Evolutionary conservation across 208 protist genomes (phyloP).

Genomic region (Porcisia hertigi): DNA sequence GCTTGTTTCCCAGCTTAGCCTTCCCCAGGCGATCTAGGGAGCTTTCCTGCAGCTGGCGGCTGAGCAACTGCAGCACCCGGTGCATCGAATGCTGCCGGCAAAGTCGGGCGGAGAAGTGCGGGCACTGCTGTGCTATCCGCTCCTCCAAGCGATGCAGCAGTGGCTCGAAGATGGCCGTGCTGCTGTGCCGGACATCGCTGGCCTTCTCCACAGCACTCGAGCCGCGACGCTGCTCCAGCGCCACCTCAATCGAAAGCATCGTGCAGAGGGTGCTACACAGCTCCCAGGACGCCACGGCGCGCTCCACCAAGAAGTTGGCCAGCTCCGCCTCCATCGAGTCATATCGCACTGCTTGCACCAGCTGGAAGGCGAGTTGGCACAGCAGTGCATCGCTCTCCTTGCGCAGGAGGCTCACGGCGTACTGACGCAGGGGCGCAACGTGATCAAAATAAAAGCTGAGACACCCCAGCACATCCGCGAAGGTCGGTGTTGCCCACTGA

Average conservation of each 20-base stretch:
- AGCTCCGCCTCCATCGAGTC: conserved; percentile 54
- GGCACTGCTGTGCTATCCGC: conserved; percentile 32
- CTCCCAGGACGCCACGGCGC: conserved; percentile 69
- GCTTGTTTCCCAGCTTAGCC: conserved; percentile 42
- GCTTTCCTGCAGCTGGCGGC: conserved; percentile 35
- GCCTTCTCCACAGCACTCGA: conserved; percentile 4
- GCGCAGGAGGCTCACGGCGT: conserved; percentile 68
- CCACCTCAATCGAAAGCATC: conserved; percentile 57
- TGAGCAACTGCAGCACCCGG: conserved; percentile 42
- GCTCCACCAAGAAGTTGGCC: conserved; percentile 55
- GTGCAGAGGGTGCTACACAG: conserved; percentile 80
- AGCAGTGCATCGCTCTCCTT: conserved; percentile 49
- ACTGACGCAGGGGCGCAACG: conserved; percentile 53
- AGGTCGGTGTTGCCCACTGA: conserved; percentile 59
- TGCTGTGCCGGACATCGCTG: conserved; percentile 2
- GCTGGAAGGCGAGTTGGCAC: conserved; percentile 53
- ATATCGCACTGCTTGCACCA: conserved; percentile 85
- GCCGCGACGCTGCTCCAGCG: conserved; percentile 27
- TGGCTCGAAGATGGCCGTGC: conserved; percentile 17
- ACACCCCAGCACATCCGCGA: conserved; percentile 72
- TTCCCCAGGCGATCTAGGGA: conserved; percentile 47
- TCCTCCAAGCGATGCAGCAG: conserved; percentile 41
- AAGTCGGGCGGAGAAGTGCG: conserved; percentile 56
- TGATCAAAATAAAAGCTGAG: conserved; percentile 74
- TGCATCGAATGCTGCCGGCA: conserved; percentile 51